These are phyloP conservation scores for Pyrus hybrid DNA, from an alignment of 331 rosid species.

Conservation along the genomic window DNA sequence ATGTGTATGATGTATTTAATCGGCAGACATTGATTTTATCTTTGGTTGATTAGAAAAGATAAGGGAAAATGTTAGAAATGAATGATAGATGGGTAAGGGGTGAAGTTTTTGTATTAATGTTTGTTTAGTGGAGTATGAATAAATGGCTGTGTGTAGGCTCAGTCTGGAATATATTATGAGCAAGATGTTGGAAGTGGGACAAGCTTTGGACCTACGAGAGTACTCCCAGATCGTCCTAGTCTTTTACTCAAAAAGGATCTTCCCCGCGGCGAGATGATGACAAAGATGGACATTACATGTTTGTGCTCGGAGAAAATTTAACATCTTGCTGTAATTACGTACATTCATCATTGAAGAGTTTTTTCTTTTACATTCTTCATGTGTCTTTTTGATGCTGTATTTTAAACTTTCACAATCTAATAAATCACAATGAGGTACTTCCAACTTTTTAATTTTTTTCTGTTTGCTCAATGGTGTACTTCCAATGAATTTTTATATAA, in stretches of 20 bases:
- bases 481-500: neutral
- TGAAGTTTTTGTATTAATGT: constrained; percentile 18
- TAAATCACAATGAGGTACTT: constrained; percentile 2
- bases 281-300: constrained; percentile 98
- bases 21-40: constrained; percentile 8
- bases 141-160: constrained; percentile 97
- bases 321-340: constrained; percentile 97
- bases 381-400: neutral
- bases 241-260: constrained; percentile 76
- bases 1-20: neutral
- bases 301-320: constrained; percentile 92
- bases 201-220: constrained; percentile 81
- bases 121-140: constrained; percentile 62
- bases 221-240: constrained; percentile 60
- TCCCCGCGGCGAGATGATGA: constrained; percentile 97
- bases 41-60: constrained; percentile 15
- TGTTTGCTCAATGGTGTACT: neutral
- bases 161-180: constrained; percentile 81
- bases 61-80: constrained; percentile 1
- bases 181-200: constrained; percentile 82
- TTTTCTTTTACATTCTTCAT: constrained; percentile 13
- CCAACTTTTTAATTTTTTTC: neutral
- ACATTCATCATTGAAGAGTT: constrained; percentile 38
- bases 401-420: neutral
- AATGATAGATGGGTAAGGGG: constrained; percentile 14